These are phyloP conservation scores for Brassica nigra DNA, from an alignment of 345 rosid species.

Conservation along the genomic window DNA sequence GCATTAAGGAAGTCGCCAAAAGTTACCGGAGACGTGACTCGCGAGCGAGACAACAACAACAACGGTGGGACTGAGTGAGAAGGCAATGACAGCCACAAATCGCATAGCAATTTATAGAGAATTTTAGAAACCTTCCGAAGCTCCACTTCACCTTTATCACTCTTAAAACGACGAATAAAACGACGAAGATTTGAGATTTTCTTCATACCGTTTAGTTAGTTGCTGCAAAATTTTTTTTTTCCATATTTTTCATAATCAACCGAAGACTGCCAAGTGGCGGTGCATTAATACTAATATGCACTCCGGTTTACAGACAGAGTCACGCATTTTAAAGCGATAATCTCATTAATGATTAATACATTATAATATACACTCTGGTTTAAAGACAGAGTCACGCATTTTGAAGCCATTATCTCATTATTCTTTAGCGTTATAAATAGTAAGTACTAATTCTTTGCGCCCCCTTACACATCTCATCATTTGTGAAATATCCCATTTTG, in stretches of 20 bases:
- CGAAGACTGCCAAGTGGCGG: not conserved
- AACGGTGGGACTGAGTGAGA: too few relatives aligned
- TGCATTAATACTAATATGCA: not conserved
- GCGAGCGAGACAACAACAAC: too few relatives aligned
- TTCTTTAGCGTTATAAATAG: not conserved
- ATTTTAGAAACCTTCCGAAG: not conserved
- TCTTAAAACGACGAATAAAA: not conserved
- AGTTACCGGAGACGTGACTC: slow-evolving; percentile 9
- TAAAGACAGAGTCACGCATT: not conserved
- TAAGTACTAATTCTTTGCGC: not conserved
- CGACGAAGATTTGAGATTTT: not conserved
- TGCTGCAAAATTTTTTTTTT: too few relatives aligned
- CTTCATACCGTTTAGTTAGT: not conserved
- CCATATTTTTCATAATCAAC: not conserved
- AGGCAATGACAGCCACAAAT: not conserved
- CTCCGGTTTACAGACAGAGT: not conserved
- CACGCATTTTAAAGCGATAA: not conserved
- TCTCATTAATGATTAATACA: not conserved
- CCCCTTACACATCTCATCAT: not conserved
- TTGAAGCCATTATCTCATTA: not conserved
- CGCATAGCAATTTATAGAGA: not conserved
- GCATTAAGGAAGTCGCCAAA: not conserved
- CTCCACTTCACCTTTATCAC: not conserved
- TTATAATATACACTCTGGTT: not conserved
- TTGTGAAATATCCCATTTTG: not conserved